Percentiles rank a stretch among this genome's conserved stretches.
Evolutionary conservation across 1,284 basidiomycete species (phyloP).

Genomic region (Pseudozyma pruni): DNA sequence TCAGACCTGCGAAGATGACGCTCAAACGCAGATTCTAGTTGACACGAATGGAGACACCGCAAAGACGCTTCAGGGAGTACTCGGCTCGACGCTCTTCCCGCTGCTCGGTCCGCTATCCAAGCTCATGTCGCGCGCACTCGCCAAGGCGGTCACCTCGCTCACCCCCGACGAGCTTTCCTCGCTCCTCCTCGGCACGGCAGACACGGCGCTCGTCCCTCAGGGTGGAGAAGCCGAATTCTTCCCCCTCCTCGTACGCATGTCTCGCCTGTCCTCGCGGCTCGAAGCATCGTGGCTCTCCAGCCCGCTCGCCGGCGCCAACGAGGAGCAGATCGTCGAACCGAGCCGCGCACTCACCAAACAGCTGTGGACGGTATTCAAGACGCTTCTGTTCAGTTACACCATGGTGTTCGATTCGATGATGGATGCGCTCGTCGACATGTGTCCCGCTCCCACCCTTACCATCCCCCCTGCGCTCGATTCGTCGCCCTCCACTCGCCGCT

Average conservation of each 20-base stretch:
- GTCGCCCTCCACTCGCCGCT: slow-evolving; percentile 19
- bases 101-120: slow-evolving; percentile 60
- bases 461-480: slow-evolving; percentile 26
- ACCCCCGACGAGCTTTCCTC: slow-evolving; percentile 37
- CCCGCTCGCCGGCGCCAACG: slow-evolving; percentile 32
- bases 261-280: slow-evolving; percentile 29
- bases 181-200: slow-evolving; percentile 35
- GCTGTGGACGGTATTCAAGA: slow-evolving; percentile 63
- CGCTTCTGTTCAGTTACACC: slow-evolving; percentile 61
- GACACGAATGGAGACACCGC: slow-evolving; percentile 14
- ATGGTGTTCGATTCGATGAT: slow-evolving; percentile 65
- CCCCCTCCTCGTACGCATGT: slow-evolving; percentile 46
- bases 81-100: slow-evolving; percentile 45
- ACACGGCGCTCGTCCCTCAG: slow-evolving; percentile 14
- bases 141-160: slow-evolving; percentile 29
- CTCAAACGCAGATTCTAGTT: slow-evolving; percentile 1
- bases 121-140: slow-evolving; percentile 51
- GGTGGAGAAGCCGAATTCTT: slow-evolving; percentile 20
- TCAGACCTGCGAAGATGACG: background rate
- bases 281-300: slow-evolving; percentile 40
- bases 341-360: slow-evolving; percentile 37
- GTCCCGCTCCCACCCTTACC: slow-evolving; percentile 56
- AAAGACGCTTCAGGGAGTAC: slow-evolving; percentile 5
- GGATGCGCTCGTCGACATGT: slow-evolving; percentile 61
- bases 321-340: slow-evolving; percentile 36